Conservation (phyloP, 83 land plant genomes). For the Diphasiastrum complanatum region DNA sequence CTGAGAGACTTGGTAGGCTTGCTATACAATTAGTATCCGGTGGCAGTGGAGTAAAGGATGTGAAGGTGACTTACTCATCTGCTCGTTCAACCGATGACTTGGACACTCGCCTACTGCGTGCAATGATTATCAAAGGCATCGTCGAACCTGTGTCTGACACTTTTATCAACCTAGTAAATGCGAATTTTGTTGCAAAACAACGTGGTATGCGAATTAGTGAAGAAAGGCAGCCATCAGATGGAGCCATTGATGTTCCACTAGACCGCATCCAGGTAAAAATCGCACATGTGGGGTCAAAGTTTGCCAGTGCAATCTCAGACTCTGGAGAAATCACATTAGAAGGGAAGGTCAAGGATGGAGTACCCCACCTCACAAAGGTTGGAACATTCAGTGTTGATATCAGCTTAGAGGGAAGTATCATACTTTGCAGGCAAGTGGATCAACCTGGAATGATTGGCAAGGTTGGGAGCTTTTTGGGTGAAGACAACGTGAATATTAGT, state of each 20-base stretch:
- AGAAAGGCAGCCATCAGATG: constrained; percentile 45
- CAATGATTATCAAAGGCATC: constrained; percentile 77
- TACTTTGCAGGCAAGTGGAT: constrained; percentile 74
- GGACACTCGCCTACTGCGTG: constrained; percentile 76
- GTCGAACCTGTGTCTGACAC: constrained; percentile 69
- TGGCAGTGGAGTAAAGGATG: constrained; percentile 59
- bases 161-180: constrained; percentile 69
- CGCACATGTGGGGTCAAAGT: constrained; percentile 56
- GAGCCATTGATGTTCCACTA: constrained; percentile 47
- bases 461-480: constrained; percentile 65
- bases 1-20: constrained; percentile 72
- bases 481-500: constrained; percentile 64
- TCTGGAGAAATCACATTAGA: constrained; percentile 49
- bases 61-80: constrained; percentile 57
- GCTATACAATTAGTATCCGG: constrained; percentile 79
- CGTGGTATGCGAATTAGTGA: constrained; percentile 69
- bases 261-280: constrained; percentile 56
- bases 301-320: constrained; percentile 53
- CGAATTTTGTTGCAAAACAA: constrained; percentile 67
- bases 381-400: constrained; percentile 70
- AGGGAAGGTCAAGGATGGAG: constrained; percentile 65
- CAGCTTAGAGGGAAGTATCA: constrained; percentile 70
- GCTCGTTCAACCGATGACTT: constrained; percentile 55
- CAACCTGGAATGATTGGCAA: constrained; percentile 89
- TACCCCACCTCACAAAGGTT: constrained; percentile 54